Percentiles rank a stretch among this genome's conserved stretches.
Evolutionary conservation across 495 filamentous ascomycete species (phyloP).

Genomic region (Penicillium cosmopolitanum): DNA sequence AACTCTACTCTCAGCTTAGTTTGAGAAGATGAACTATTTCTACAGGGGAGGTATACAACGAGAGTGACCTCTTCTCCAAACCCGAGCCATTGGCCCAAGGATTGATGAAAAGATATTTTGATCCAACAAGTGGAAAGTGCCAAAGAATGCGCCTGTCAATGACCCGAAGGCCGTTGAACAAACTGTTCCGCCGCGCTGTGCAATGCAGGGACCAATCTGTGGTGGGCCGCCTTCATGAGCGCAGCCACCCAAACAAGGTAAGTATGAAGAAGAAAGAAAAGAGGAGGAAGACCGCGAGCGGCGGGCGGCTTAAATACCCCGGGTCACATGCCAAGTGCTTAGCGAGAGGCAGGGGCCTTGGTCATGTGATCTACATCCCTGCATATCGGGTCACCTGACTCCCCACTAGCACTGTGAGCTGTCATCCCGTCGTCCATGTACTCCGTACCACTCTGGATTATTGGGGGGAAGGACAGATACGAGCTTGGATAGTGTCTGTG

Average conservation of each 20-base stretch:
- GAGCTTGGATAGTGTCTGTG: background rate
- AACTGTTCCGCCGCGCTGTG: conserved; percentile 66
- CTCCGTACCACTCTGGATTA: too few relatives aligned
- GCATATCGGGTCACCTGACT: background rate
- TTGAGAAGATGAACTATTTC: too few relatives aligned
- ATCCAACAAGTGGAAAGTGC: conserved; percentile 48
- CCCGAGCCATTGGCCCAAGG: conserved; percentile 44
- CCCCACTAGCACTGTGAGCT: background rate
- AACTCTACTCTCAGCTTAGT: too few relatives aligned
- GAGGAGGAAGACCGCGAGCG: conserved; percentile 27
- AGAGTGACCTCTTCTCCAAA: conserved; percentile 50
- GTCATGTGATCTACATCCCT: conserved; percentile 2
- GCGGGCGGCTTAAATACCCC: conserved; percentile 31
- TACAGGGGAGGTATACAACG: too few relatives aligned
- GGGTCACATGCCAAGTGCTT: conserved; percentile 30
- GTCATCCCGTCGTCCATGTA: too few relatives aligned
- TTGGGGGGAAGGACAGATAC: background rate
- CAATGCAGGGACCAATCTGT: conserved; percentile 70
- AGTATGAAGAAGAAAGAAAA: conserved; percentile 69
- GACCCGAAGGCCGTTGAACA: conserved; percentile 66
- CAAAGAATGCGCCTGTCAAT: conserved; percentile 72
- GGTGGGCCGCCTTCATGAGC: conserved; percentile 64
- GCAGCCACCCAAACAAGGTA: conserved; percentile 69
- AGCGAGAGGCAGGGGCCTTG: conserved; percentile 25
- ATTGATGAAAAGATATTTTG: conserved; percentile 56